Percentiles rank a stretch among this genome's conserved stretches.
phyloP scores from a whole-genome alignment of 31 red algal species.

The Odonthalia washingtoniensis region DNA sequence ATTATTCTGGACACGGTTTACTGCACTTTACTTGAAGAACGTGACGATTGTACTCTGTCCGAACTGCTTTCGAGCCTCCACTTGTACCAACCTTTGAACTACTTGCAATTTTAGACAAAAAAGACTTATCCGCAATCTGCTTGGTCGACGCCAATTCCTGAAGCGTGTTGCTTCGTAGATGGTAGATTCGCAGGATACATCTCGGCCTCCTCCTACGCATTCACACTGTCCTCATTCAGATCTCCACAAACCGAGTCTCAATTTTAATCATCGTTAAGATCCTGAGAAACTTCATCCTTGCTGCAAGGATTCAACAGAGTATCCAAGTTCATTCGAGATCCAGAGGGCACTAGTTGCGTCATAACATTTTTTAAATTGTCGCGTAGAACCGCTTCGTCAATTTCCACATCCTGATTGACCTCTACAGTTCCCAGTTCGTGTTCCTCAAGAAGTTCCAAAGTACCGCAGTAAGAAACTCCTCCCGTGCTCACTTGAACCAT shows the following conservation, averaged over 20 bases:
- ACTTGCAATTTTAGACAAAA: background rate
- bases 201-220: background rate
- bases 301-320: background rate
- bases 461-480: background rate
- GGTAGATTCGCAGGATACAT: background rate
- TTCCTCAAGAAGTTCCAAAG: constrained; percentile 45
- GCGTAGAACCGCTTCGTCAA: background rate
- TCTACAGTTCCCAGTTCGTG: no score
- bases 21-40: no score
- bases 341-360: background rate
- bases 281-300: background rate
- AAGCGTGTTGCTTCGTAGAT: background rate
- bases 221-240: background rate
- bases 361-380: background rate
- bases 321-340: background rate
- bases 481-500: constrained; percentile 25
- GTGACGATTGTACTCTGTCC: background rate
- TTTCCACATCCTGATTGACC: background rate
- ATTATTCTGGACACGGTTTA: no score
- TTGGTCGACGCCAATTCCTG: background rate
- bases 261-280: background rate
- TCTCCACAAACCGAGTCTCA: background rate
- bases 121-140: background rate
- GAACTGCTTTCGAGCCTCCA: background rate
- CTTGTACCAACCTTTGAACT: background rate